A percentile compares a stretch with the other conserved stretches of the same genome.
phyloP scores from a whole-genome alignment of 2,329 filamentous ascomycete genomes.

The Tolypocladium tundrense region DNA sequence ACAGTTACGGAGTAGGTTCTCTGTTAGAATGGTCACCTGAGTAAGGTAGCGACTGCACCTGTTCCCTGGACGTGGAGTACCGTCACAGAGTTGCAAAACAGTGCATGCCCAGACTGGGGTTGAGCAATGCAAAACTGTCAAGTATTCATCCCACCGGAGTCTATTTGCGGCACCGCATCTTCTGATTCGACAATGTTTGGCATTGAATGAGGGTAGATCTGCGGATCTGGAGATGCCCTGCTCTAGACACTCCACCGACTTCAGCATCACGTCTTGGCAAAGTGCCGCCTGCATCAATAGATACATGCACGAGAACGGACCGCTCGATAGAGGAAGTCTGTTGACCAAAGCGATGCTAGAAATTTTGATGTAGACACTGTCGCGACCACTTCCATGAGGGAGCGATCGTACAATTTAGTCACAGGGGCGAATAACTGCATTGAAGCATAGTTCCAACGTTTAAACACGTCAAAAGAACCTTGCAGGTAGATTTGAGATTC shows the following conservation, averaged over 20 bases:
- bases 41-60: neutral
- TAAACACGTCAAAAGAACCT: neutral
- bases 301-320: neutral
- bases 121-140: neutral
- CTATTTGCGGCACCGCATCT: neutral
- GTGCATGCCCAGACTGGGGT: neutral
- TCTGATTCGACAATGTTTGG: neutral
- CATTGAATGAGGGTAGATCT: neutral
- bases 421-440: too few species aligned
- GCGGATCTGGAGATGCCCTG: neutral
- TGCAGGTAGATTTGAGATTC: neutral
- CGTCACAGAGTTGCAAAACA: neutral
- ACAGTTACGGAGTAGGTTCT: neutral
- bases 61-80: neutral
- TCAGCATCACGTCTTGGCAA: neutral
- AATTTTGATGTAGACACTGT: too few species aligned
- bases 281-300: neutral
- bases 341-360: neutral
- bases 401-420: neutral
- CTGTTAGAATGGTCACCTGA: neutral
- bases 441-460: neutral
- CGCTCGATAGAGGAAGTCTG: neutral
- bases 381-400: neutral
- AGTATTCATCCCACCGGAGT: neutral
- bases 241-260: neutral